phyloP scores from a whole-genome alignment of 2,329 filamentous ascomycete genomes.

The Fusarium hostae region DNA sequence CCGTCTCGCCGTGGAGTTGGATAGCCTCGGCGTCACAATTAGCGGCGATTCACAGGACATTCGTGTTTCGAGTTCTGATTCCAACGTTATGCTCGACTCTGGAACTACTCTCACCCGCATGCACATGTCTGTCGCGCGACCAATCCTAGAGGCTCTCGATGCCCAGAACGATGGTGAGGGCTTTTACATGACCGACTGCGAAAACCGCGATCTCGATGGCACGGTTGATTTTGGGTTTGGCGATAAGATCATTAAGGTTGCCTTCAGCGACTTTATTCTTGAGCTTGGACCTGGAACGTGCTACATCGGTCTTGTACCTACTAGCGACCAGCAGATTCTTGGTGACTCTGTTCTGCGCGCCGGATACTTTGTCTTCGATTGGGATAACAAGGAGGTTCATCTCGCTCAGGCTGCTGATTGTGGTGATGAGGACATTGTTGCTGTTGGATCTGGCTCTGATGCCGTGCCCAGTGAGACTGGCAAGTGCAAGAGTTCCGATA shows the following conservation, averaged over 20 bases:
- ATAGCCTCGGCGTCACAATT: constrained; percentile 48
- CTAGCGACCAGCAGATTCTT: constrained; percentile 56
- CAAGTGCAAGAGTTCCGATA: constrained; percentile 50
- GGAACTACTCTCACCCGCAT: constrained; percentile 63
- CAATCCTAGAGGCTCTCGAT: constrained; percentile 57
- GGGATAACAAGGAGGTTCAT: constrained; percentile 56
- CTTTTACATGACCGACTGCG: constrained; percentile 59
- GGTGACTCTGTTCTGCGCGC: constrained; percentile 57
- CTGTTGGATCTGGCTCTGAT: constrained; percentile 47
- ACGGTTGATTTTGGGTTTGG: constrained; percentile 62
- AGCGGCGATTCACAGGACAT: constrained; percentile 34
- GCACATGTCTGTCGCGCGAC: constrained; percentile 54
- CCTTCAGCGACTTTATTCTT: constrained; percentile 62
- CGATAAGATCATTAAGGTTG: constrained; percentile 54
- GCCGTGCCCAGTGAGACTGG: constrained; percentile 51
- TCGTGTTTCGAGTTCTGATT: constrained; percentile 46
- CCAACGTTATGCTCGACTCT: constrained; percentile 62
- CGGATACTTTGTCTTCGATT: constrained; percentile 60
- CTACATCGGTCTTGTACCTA: constrained; percentile 55
- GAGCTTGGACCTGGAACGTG: constrained; percentile 54
- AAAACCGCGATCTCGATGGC: constrained; percentile 49
- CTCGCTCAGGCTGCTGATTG: constrained; percentile 56
- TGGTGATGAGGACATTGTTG: constrained; percentile 52
- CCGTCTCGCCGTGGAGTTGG: constrained; percentile 51
- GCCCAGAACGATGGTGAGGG: constrained; percentile 54